phyloP scores from a whole-genome alignment of 495 filamentous ascomycete genomes.

The Pyronema domesticum region DNA sequence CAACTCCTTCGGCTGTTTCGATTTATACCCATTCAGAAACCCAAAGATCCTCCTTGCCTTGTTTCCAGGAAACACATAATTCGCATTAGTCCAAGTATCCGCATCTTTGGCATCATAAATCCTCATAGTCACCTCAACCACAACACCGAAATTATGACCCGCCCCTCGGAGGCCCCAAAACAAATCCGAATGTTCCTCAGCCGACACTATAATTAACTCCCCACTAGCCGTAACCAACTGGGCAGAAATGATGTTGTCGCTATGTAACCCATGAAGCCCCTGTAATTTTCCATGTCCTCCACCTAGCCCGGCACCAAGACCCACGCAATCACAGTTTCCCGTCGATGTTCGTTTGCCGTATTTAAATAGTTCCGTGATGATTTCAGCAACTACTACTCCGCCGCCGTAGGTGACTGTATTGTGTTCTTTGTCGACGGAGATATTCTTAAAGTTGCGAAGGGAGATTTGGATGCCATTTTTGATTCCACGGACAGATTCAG shows the following conservation, averaged over 20 bases:
- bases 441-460: background rate
- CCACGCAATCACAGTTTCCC: slow-evolving; percentile 39
- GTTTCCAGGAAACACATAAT: background rate
- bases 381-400: slow-evolving; percentile 27
- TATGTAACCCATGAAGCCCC: slow-evolving; percentile 41
- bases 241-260: slow-evolving; percentile 37
- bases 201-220: slow-evolving; percentile 23
- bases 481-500: background rate
- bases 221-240: slow-evolving; percentile 43
- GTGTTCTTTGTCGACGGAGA: slow-evolving; percentile 27
- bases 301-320: slow-evolving; percentile 39
- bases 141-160: slow-evolving; percentile 46
- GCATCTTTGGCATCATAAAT: background rate
- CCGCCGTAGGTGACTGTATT: slow-evolving; percentile 35
- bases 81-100: slow-evolving; percentile 1
- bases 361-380: slow-evolving; percentile 27
- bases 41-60: background rate
- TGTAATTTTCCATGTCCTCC: slow-evolving; percentile 45
- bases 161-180: slow-evolving; percentile 42
- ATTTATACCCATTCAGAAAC: slow-evolving; percentile 1
- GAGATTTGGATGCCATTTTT: background rate
- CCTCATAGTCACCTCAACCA: slow-evolving; percentile 14
- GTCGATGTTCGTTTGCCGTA: slow-evolving; percentile 32
- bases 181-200: slow-evolving; percentile 30
- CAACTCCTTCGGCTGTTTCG: background rate